Base-by-base conservation (phyloP, 179 eudicot genomes). In the Patellifolia procumbens region DNA sequence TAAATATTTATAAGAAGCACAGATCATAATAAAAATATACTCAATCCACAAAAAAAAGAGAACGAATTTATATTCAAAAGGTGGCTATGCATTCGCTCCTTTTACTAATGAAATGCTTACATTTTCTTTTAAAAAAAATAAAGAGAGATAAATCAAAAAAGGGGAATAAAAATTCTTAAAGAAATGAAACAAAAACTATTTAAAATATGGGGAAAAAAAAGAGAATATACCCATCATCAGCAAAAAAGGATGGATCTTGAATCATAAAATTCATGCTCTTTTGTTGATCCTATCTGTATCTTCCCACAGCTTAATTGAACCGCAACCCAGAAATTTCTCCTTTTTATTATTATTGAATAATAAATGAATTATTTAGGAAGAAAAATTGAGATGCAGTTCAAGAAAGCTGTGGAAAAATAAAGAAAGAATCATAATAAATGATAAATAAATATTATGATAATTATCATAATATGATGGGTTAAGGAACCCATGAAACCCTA, bases 281-380 rank as follows among this genome's bases (percentile, higher is more conserved):
- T 62, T 51, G 17, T 74, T 86, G 92, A 79, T 76, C 85, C 83
- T 86, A 74, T 66, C 78, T 81, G 76, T 91, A 81, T 83, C 96
- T 87, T 92, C 93, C 97, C 97, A 92, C 97, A 91, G 92, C 96
- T 89, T 91, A 88, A 88, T 86, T 92, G 97, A 92, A 92, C 97
- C 75, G 87, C 93, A 82, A 79, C 29, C 62, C 43, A 20, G 53
- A 48, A 63, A 72, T 72, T 76, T 72, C 52, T 55, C 28, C 13
- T 76, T 72, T 15, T 24, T 3, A 5, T 39, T 39, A 39, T 5
- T 39, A 39, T 5, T 39, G 8, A 39, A 39, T 5, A 39, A 39
- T 39, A 39, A 39, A 3, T 39, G 0, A 26, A 24, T 58, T 8
- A 58, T 58, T 13, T 22, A 70, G 31, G 13, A 48, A 48, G 61